Evolutionary conservation across 2,329 filamentous ascomycete genomes (phyloP).

Genomic region (Nemania sp.): DNA sequence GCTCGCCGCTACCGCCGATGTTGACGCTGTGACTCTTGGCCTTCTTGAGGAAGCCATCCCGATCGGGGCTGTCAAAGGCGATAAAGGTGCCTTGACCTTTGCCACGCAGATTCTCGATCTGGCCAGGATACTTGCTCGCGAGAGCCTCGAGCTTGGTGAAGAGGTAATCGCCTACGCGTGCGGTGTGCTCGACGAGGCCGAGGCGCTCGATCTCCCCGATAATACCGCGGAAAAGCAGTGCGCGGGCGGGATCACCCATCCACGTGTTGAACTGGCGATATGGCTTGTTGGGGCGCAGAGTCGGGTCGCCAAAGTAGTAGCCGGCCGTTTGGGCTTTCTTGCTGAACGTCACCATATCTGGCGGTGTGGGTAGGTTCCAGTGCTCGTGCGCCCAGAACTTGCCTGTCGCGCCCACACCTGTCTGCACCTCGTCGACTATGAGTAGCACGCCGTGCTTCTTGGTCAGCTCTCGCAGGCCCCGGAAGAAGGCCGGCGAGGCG

Average conservation of each 20-base stretch:
- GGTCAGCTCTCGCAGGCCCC: constrained; percentile 77
- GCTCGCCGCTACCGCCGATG: constrained; percentile 79
- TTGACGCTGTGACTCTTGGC: constrained; percentile 83
- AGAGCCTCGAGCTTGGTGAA: constrained; percentile 70
- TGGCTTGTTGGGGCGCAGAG: constrained; percentile 84
- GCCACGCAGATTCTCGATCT: constrained; percentile 82
- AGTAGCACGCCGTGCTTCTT: constrained; percentile 76
- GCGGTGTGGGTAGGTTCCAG: constrained; percentile 78
- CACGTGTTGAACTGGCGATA: constrained; percentile 98
- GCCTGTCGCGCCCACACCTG: constrained; percentile 87
- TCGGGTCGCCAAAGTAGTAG: constrained; percentile 84
- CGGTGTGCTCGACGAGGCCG: constrained; percentile 79
- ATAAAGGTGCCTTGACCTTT: constrained; percentile 91
- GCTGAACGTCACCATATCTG: constrained; percentile 92
- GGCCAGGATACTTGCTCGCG: constrained; percentile 69
- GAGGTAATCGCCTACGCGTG: constrained; percentile 76
- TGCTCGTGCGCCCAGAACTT: constrained; percentile 98
- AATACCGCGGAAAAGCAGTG: constrained; percentile 84
- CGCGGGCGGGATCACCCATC: constrained; percentile 90
- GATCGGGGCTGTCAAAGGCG: constrained; percentile 81
- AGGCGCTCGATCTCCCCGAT: constrained; percentile 77
- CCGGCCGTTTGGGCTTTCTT: constrained; percentile 95
- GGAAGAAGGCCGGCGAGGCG: constrained; percentile 85
- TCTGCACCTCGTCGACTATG: constrained; percentile 95
- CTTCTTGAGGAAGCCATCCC: constrained; percentile 77